Base-by-base conservation (phyloP, 768 basidiomycete genomes). In the Inosperma sp. region DNA sequence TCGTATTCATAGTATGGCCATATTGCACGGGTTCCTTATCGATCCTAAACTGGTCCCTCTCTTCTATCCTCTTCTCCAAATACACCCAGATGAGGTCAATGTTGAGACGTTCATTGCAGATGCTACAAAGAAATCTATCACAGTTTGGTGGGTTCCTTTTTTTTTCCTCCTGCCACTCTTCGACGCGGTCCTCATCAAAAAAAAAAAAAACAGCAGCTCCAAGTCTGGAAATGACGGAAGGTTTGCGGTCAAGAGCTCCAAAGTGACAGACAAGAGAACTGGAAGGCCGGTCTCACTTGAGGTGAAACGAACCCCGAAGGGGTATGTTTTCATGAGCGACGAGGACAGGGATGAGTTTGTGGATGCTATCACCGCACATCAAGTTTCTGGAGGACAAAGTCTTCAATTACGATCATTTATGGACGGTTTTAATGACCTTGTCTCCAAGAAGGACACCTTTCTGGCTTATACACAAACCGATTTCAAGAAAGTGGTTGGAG, bases 1-100 rank as follows among this genome's bases (percentile, higher is more conserved):
- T 7, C 78, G 83, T 36, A 73, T 80, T 35, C 69, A 88, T 52
- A 85, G 86, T 22, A 70, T 88, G 22, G 86, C 83, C 4, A 79
- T 88, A 46, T 85, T 86, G 72, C 88, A 90, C 60, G 72, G 80
- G 49, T 56, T 61, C 54, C 51, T 64, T 27, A 59, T 64, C 30
- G 61, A 62, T 43, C 59, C 63, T 14, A 51, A 34, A 37, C 37
- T 62, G 21, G 56, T 64, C 4, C 56, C 57, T 4, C 41, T 64
- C 12, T 48, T 64, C 22, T 59, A 61, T 44, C 61, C 59, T 8
- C 23, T 61, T 3, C 47, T 64, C 30, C 37, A 37, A 14, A 21
- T 23, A 13, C 35, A 36, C 13, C 30, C 34, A 23, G 22, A 45
- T 13, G 43, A 45, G 16, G 39, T 34, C 9, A 33, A 30, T 33